Conservation (phyloP, 257 asterid species). For the Solanum dulcamara region DNA sequence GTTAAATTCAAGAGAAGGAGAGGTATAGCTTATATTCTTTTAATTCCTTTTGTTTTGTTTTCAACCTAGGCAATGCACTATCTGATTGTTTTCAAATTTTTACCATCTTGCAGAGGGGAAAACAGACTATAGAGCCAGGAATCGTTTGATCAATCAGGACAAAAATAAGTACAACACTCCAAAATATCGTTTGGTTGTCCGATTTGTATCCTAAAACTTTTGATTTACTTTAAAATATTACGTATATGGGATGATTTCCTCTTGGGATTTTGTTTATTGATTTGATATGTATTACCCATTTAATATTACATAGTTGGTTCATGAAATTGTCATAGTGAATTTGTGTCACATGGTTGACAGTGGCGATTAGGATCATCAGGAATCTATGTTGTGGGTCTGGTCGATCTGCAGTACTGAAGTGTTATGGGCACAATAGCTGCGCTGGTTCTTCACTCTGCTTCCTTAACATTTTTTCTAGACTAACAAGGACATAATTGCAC, state of each 20-base stretch:
- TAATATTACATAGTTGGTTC: not conserved
- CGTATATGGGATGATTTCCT: not conserved
- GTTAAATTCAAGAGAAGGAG: conserved; percentile 78
- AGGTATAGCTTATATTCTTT: conserved; percentile 14
- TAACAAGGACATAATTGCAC: conserved; percentile 59
- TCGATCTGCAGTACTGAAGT: not conserved
- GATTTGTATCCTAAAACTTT: conserved; percentile 48
- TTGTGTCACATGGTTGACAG: not conserved
- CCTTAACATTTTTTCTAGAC: conserved; percentile 37
- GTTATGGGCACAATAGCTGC: not conserved
- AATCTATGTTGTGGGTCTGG: not conserved
- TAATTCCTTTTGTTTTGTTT: not conserved
- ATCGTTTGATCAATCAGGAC: conserved; percentile 61
- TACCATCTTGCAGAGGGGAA: conserved; percentile 38
- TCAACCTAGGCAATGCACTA: not conserved
- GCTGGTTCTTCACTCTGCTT: not conserved
- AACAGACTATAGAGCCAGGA: conserved; percentile 74
- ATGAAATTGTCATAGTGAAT: not conserved
- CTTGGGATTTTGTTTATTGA: not conserved
- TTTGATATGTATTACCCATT: not conserved
- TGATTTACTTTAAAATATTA: not conserved
- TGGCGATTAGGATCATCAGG: not conserved
- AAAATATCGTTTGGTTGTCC: conserved; percentile 54
- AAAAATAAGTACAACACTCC: conserved; percentile 72
- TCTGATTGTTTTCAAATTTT: not conserved